These are phyloP conservation scores for Mycena rosella DNA, from an alignment of 768 basidiomycete genomes.

Conservation along the genomic window DNA sequence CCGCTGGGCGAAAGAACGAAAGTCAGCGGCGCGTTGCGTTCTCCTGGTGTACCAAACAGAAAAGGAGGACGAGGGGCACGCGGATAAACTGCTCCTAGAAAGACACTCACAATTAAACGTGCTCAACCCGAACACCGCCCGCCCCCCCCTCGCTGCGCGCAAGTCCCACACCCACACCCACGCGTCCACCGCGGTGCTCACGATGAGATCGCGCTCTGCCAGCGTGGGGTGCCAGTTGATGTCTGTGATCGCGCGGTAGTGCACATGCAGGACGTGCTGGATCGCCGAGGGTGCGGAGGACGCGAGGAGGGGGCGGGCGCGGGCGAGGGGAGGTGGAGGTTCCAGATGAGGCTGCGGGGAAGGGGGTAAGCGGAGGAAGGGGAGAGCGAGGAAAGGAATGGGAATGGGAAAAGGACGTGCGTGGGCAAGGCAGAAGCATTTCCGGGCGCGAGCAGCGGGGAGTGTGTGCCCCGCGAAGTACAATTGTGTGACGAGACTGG, in stretches of 20 bases:
- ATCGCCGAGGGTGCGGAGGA: slow-evolving; percentile 74
- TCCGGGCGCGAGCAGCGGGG: no score
- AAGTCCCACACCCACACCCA: slow-evolving; percentile 98
- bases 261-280: slow-evolving; percentile 86
- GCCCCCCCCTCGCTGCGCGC: slow-evolving; percentile 64
- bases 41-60: no score
- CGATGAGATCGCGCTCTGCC: slow-evolving; percentile 84
- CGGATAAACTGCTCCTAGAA: no score
- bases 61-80: no score
- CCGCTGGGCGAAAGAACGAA: no score
- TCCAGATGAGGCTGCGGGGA: slow-evolving; percentile 86
- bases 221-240: slow-evolving; percentile 96
- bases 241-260: slow-evolving; percentile 96
- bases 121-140: slow-evolving; percentile 81
- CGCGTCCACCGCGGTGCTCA: slow-evolving; percentile 91
- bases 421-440: no score
- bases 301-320: not conserved
- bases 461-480: no score
- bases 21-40: no score
- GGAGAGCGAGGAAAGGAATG: slow-evolving; percentile 11
- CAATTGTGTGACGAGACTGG: no score
- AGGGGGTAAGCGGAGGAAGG: slow-evolving; percentile 1
- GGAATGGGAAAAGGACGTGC: no score
- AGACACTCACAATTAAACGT: slow-evolving; percentile 69
- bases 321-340: slow-evolving; percentile 67